Base-by-base conservation (phyloP, 2,329 filamentous ascomycete species). In the Penicillium corylophilum region DNA sequence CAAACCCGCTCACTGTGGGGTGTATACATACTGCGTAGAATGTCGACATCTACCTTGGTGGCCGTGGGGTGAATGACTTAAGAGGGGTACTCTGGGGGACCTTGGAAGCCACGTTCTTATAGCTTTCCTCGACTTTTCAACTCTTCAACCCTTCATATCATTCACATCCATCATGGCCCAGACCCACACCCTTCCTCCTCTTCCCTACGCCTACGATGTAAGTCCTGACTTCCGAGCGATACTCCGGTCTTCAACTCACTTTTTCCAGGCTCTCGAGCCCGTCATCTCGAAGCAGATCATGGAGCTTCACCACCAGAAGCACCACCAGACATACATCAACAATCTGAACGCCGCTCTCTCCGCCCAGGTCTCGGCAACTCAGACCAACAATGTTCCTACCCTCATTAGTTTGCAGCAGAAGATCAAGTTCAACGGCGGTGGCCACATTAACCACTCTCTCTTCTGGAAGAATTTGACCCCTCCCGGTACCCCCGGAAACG, bases 311-410 rank as follows among this genome's bases (percentile, higher is more conserved):
- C 89, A 96, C 82, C 83, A 82, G 75, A 95, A 93, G 77, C 91
- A 96, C 79, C 91, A 96, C 78, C 86, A 93, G 74, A 90, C 91
- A 65, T 95, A 96, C 74, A 88, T 96, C 64, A 94, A 86, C 72
- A 89, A 89, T 69, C 87, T 89, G 76, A 96, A 96, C 78, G 81
- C 85, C 51, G 88, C 89, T 40, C 78, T 84, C 51, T 82, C 89
- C 69, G 84, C 81, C 13, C 85, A 88, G 57, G 74, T 78, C 46
- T 71, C 78, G 4, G 84, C 86, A 15, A 74, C 81, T 2, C 68
- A 77, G 22, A 73, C 79, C 36, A 77, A 78, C 57, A 82, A 90
- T 60, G 79, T 89, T 48, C 75, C 82, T 4, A 74, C 79, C 4
- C 85, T 90, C 61, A 82, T 90, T 50, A 75, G 81, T 16, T 79